These are phyloP conservation scores for Colletotrichum tofieldiae DNA, from an alignment of 2,329 filamentous ascomycete species.

Conservation along the genomic window DNA sequence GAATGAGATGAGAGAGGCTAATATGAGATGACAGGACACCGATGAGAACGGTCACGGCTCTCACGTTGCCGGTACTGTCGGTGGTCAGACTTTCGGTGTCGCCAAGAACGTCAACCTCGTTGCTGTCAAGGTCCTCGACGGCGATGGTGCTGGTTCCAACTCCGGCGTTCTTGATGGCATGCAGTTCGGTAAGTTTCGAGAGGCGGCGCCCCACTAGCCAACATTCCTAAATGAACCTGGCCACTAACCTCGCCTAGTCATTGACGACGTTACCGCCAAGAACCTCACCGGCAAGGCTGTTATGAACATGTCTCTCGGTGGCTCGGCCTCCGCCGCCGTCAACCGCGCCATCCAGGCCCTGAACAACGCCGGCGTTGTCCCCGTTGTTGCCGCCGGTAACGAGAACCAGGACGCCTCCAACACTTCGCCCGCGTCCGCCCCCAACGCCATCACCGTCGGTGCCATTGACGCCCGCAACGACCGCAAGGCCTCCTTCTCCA, in stretches of 20 bases:
- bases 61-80: constrained; percentile 76
- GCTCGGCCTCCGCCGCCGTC: constrained; percentile 63
- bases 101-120: constrained; percentile 71
- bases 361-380: constrained; percentile 66
- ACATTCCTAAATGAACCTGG: not conserved
- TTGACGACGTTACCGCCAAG: constrained; percentile 60
- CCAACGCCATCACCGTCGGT: constrained; percentile 72
- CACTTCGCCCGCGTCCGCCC: constrained; percentile 69
- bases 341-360: constrained; percentile 70
- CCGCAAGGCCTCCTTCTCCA: constrained; percentile 68
- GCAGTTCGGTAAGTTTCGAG: constrained; percentile 59
- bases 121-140: constrained; percentile 75
- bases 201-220: not conserved
- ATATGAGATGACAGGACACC: constrained; percentile 54
- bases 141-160: constrained; percentile 63
- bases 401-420: constrained; percentile 66
- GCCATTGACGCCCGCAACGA: constrained; percentile 70
- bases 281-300: constrained; percentile 67
- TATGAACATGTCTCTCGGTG: constrained; percentile 76
- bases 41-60: constrained; percentile 76
- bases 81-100: constrained; percentile 73
- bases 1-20: not conserved
- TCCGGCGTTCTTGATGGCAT: constrained; percentile 72
- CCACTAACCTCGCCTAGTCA: constrained; percentile 50
- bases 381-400: constrained; percentile 75